Evolutionary conservation across 148 eudicot species (phyloP).

Genomic region (Bassia scoparia): DNA sequence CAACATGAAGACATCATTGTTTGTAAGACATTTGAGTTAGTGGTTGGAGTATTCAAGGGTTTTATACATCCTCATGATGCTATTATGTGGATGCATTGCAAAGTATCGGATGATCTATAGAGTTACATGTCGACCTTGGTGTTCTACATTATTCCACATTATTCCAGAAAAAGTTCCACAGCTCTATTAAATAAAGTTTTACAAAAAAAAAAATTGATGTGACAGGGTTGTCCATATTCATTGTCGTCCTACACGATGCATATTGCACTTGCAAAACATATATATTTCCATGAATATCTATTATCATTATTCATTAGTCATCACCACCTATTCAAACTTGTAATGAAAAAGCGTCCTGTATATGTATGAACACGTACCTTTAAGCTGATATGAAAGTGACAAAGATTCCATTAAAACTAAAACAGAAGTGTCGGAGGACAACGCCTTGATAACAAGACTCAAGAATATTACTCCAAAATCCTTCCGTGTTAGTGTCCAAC

Average conservation of each 20-base stretch:
- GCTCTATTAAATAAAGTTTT: too few species aligned
- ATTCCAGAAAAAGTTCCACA: too few species aligned
- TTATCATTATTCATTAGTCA: too few species aligned
- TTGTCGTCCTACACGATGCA: too few species aligned
- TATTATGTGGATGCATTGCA: background rate
- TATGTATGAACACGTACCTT: too few species aligned
- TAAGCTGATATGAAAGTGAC: too few species aligned
- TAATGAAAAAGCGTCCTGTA: too few species aligned
- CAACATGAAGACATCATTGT: slow-evolving; percentile 10
- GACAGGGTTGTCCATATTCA: too few species aligned
- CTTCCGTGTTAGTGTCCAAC: background rate
- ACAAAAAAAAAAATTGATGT: too few species aligned
- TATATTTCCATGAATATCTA: too few species aligned
- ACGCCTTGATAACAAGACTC: background rate
- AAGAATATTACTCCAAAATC: background rate
- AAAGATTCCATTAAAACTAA: background rate
- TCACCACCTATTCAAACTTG: too few species aligned
- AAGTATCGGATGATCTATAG: background rate
- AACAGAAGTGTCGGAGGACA: background rate
- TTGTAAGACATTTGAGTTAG: slow-evolving; percentile 12
- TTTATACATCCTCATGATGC: background rate
- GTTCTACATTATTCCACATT: background rate
- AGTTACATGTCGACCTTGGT: background rate
- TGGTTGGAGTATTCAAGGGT: slow-evolving; percentile 5
- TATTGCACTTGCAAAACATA: too few species aligned